phyloP scores from a whole-genome alignment of 805 yeast species.

The Wickerhamomyces silvicola region DNA sequence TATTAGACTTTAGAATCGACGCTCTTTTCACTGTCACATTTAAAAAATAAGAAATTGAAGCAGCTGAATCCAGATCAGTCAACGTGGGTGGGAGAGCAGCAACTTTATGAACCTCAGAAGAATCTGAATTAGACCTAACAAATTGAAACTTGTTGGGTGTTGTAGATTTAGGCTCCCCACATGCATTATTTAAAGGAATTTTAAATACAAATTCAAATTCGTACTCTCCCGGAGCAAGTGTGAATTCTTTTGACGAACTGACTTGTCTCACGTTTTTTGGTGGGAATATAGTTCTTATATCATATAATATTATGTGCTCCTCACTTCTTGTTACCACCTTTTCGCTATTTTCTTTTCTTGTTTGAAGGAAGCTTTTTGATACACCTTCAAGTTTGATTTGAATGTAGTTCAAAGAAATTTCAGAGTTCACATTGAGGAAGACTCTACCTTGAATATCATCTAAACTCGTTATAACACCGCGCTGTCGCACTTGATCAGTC shows the following conservation, averaged over 20 bases:
- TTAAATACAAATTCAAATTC: conserved; percentile 34
- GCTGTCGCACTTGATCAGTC: too few relatives aligned
- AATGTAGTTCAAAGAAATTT: conserved; percentile 35
- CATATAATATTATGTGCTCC: conserved; percentile 38
- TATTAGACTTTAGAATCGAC: conserved; percentile 41
- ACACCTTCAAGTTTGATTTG: conserved; percentile 47
- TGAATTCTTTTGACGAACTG: conserved; percentile 36
- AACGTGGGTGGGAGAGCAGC: conserved; percentile 17
- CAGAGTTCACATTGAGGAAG: conserved; percentile 29
- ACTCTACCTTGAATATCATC: conserved; percentile 39
- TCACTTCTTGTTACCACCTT: conserved; percentile 5
- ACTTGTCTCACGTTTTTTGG: conserved; percentile 38
- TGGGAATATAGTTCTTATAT: conserved; percentile 41
- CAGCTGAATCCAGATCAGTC: conserved; percentile 1
- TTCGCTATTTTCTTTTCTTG: conserved; percentile 8
- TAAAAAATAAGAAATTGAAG: conserved; percentile 35
- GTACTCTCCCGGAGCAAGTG: conserved; percentile 45
- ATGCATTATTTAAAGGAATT: conserved; percentile 28
- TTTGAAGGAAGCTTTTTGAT: conserved; percentile 30
- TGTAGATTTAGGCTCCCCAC: conserved; percentile 40
- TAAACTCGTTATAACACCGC: conserved; percentile 41
- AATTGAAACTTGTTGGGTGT: conserved; percentile 2
- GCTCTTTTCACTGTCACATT: conserved; percentile 55
- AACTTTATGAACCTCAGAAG: conserved; percentile 9
- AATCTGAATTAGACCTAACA: background rate